Conservation (phyloP, 441 rosid genomes). For the Viola pubescens region DNA sequence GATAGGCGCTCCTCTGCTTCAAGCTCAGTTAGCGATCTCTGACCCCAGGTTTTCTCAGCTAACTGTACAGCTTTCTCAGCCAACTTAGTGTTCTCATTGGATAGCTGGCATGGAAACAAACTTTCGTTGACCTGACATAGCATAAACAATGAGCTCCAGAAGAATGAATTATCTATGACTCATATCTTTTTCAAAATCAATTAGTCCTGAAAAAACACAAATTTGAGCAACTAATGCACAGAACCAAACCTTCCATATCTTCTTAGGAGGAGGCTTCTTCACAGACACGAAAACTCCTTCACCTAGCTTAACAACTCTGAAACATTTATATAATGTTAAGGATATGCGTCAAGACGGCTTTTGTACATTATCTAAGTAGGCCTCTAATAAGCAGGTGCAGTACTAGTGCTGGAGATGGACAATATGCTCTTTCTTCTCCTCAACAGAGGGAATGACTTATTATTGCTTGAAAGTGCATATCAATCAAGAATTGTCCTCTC, state of each 20-base stretch:
- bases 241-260: conserved; percentile 79
- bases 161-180: conserved; percentile 1
- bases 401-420: not conserved
- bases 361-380: too few species aligned
- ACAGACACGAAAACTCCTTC: conserved; percentile 85
- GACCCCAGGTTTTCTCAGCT: conserved; percentile 85
- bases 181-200: conserved; percentile 1
- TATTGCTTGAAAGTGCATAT: not conserved
- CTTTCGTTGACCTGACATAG: conserved; percentile 67
- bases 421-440: not conserved
- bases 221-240: conserved; percentile 8
- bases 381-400: not conserved
- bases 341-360: not conserved
- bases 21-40: conserved; percentile 75
- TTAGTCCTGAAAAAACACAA: not conserved
- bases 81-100: conserved; percentile 53
- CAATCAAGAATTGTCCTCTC: conserved; percentile 3
- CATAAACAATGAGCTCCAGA: conserved; percentile 11
- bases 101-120: conserved; percentile 78
- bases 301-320: conserved; percentile 71
- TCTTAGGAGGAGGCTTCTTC: conserved; percentile 74
- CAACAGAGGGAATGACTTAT: not conserved
- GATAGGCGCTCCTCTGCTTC: conserved; percentile 96
- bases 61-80: conserved; percentile 83
- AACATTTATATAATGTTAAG: conserved; percentile 14